Conservation (phyloP, 2,329 filamentous ascomycete species). For the Penicillium griseofulvum region DNA sequence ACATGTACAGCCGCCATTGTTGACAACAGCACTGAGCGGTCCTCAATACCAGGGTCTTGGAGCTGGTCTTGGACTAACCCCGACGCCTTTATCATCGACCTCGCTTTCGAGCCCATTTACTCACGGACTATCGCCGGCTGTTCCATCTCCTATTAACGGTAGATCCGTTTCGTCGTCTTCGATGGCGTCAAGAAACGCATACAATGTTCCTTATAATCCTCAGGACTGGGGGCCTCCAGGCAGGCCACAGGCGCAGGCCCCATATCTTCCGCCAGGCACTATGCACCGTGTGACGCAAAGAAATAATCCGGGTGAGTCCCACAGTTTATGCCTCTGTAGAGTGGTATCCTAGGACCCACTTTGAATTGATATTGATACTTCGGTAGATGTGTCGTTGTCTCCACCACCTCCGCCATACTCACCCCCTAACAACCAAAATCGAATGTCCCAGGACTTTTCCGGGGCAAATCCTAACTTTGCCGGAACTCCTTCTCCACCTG, state of each 20-base stretch:
- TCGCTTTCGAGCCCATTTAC: slow-evolving; percentile 47
- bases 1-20: slow-evolving; percentile 43
- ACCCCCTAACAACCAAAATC: slow-evolving; percentile 33
- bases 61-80: slow-evolving; percentile 24
- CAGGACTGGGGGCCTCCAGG: slow-evolving; percentile 49
- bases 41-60: slow-evolving; percentile 38
- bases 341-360: neutral
- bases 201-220: slow-evolving; percentile 49
- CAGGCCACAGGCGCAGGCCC: slow-evolving; percentile 26
- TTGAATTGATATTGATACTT: slow-evolving; percentile 6
- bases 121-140: slow-evolving; percentile 37
- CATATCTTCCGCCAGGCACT: slow-evolving; percentile 30
- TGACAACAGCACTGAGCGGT: slow-evolving; percentile 42
- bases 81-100: slow-evolving; percentile 44
- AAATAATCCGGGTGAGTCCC: slow-evolving; percentile 34
- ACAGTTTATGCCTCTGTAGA: neutral
- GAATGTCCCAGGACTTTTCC: slow-evolving; percentile 12
- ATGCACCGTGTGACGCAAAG: slow-evolving; percentile 29
- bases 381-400: slow-evolving; percentile 30
- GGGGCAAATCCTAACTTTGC: slow-evolving; percentile 17
- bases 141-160: slow-evolving; percentile 37
- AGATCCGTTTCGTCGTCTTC: slow-evolving; percentile 39
- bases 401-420: slow-evolving; percentile 42
- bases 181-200: slow-evolving; percentile 45
- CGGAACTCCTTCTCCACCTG: slow-evolving; percentile 17